Base-by-base conservation (phyloP, 2,329 filamentous ascomycete genomes). In the Coniochaeta sp. region DNA sequence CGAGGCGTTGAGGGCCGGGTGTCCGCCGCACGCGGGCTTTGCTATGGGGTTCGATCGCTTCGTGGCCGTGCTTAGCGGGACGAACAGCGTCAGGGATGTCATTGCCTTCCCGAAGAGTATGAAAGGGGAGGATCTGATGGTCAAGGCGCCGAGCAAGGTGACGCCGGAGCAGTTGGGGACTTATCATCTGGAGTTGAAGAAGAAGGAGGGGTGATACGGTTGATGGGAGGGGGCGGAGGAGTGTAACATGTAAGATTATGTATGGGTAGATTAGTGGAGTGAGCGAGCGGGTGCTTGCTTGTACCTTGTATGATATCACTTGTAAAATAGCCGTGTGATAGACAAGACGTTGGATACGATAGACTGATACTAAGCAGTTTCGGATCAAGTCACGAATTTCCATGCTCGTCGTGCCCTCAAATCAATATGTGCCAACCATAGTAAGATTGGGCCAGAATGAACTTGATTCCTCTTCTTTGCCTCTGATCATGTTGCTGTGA, bases 31-130 rank as follows among this genome's bases (percentile, higher is more conserved):
- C 71, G 93, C 95, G 0, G 95, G 95, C 0, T 89, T 99, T 64
- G 95, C 95, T 0, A 77, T 99, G 17, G 95, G 95, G 0, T 96
- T 97, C 71, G 95, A 99, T 72, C 82, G 95, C 4, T 74, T 99
- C 57, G 81, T 95, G 43, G 89, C 93, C 0, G 78, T 96, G 0
- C 83, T 99, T 79, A 83, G 89, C 24, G 89, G 88, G 1, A 88
- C 83, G 34, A 81, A 89, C 12, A 92, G 89, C 1, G 89, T 99
- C 3, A 81, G 90, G 62, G 93, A 99, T 76, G 93, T 99, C 1
- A 97, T 99, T 73, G 93, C 93, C 0, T 99, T 99, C 70, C 96
- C 95, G 0, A 99, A 99, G 79, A 93, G 86, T 63, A 92, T 91
- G 63, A 92, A 87, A 71, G 93, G 95, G 0, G 90, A 96, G 70